Conservation (phyloP, 495 filamentous ascomycete species). For the Melanomma pulvis-pyrius region DNA sequence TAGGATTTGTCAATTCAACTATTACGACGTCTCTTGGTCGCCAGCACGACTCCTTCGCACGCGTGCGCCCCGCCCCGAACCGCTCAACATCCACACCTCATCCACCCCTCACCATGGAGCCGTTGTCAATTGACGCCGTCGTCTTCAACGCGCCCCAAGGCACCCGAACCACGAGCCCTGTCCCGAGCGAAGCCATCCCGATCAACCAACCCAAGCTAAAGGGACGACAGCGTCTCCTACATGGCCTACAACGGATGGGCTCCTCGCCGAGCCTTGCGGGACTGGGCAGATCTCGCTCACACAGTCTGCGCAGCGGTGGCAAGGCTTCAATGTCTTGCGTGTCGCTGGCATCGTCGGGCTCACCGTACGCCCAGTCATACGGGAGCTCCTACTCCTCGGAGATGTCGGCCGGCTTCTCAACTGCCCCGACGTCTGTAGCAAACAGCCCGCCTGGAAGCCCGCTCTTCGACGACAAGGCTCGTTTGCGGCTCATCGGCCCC, state of each 20-base stretch:
- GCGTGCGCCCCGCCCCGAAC: not conserved
- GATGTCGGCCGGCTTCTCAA: constrained; percentile 64
- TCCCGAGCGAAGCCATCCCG: constrained; percentile 27
- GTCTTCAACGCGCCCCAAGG: constrained; percentile 30
- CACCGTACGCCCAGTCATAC: constrained; percentile 53
- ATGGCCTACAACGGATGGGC: constrained; percentile 82
- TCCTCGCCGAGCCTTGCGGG: constrained; percentile 78
- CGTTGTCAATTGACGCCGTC: constrained; percentile 39
- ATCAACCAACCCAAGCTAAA: constrained; percentile 59
- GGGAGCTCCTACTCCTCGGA: constrained; percentile 64
- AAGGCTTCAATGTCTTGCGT: constrained; percentile 85
- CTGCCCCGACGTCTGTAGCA: constrained; percentile 62
- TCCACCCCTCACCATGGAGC: constrained; percentile 28
- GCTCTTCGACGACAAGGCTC: constrained; percentile 49
- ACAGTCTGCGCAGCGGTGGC: constrained; percentile 63
- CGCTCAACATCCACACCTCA: not conserved
- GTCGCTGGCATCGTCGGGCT: constrained; percentile 67
- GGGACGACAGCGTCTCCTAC: constrained; percentile 72
- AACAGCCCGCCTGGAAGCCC: constrained; percentile 54
- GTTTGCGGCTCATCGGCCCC: constrained; percentile 55
- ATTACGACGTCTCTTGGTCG: not conserved
- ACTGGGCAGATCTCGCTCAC: constrained; percentile 59
- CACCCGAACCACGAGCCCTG: constrained; percentile 4
- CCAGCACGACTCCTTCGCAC: not conserved
- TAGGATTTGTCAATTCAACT: not conserved